phyloP scores from a whole-genome alignment of 768 basidiomycete genomes.

The Boletus reticulatus region DNA sequence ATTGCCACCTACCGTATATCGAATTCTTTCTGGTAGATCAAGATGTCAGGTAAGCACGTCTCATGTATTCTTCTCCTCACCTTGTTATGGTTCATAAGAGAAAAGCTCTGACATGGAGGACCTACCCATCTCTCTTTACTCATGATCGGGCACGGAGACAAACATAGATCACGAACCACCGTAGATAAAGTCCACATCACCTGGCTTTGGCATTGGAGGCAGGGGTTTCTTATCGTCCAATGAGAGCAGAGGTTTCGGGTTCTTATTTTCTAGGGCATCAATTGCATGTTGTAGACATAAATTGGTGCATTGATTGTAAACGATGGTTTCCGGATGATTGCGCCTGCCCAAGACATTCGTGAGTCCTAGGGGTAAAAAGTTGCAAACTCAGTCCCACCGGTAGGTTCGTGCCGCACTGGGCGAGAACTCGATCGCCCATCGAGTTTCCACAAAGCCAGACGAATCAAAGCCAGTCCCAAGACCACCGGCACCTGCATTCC shows the following conservation, averaged over 20 bases:
- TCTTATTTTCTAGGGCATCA: conserved; percentile 40
- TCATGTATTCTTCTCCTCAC: conserved; percentile 32
- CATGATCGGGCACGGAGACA: not conserved
- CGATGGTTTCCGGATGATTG: conserved; percentile 59
- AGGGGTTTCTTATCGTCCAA: conserved; percentile 39
- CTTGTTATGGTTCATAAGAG: conserved; percentile 58
- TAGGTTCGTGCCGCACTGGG: conserved; percentile 65
- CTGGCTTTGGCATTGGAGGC: conserved; percentile 52
- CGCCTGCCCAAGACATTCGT: conserved; percentile 35
- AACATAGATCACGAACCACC: conserved; percentile 48
- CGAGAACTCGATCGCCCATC: conserved; percentile 67
- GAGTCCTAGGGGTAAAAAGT: not conserved
- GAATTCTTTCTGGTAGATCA: conserved; percentile 44
- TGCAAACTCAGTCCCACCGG: conserved; percentile 37
- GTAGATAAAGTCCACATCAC: conserved; percentile 68
- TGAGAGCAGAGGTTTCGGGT: conserved; percentile 39
- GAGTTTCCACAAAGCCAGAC: conserved; percentile 60
- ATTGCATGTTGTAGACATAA: conserved; percentile 58
- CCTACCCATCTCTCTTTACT: conserved; percentile 37
- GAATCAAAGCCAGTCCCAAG: conserved; percentile 65
- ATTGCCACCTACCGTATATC: conserved; percentile 50
- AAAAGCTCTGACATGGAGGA: conserved; percentile 77
- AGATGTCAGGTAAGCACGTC: conserved; percentile 1
- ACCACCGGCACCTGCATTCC: conserved; percentile 63
- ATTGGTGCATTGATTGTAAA: conserved; percentile 68